Evolutionary conservation across 1,284 basidiomycete species (phyloP), one percentile per base, ranked within the genome.

Genomic region (Tilletia caries): DNA sequence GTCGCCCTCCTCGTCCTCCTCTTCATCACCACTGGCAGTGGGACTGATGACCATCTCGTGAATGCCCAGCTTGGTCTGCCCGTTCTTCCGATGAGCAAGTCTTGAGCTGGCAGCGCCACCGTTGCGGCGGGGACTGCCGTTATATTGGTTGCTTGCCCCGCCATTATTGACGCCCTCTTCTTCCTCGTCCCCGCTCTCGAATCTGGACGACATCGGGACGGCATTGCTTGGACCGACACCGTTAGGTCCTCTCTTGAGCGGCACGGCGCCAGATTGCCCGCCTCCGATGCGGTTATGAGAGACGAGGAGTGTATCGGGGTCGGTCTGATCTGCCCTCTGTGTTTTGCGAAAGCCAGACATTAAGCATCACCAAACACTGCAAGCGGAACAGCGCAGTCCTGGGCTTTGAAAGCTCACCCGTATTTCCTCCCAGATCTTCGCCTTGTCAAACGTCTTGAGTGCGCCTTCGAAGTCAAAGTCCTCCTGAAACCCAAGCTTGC

Each of bases 391-490:
- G n/a, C n/a, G n/a, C n/a, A n/a, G n/a, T n/a, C n/a, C n/a, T n/a
- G n/a, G n/a, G n/a, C 15, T 41, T 6, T 41, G 37, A 41, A 6
- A 1, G 44, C 64, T 43, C 34, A 67, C 66, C 29, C 66, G 50
- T 27, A 67, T 67, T 32, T 67, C 52, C 13, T 67, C 66, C 66
- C 66, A 67, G 23, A 67, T 52, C 66, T 41, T 43, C 13, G 27
- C 29, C 54, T 67, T 67, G 33, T 67, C 66, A 52, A 67, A 67
- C 4, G 32, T 58, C 29, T 41, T 37, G 33, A 67, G 54, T 5
- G 29, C 54, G 32, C 29, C 54, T 48, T 67, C 50, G 48, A 67
- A 67, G 50, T 67, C 66, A 62, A 67, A 67, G 37, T 67, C 66
- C 23, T 67, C 54, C 12, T 34, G 25, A 18, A 52, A 67, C 18